Base-by-base conservation (phyloP, 768 basidiomycete genomes). In the Boletales sp. region DNA sequence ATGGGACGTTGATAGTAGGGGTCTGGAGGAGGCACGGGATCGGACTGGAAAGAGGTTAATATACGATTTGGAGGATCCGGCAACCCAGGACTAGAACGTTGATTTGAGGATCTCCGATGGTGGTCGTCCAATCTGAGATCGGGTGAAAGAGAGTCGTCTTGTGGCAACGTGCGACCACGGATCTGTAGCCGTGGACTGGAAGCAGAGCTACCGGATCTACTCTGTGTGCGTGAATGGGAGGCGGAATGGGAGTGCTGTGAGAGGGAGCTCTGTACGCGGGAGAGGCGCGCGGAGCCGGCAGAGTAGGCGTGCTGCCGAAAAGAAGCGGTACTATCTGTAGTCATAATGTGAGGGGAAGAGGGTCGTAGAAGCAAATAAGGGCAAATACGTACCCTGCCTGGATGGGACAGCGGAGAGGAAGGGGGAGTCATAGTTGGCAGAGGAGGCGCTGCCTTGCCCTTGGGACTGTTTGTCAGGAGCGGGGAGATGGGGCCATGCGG, bases 161-260 rank as follows among this genome's bases (percentile, higher is more conserved):
- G 68, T 0, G 74, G 75, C 39, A 81, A 57, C 15, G 73, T 66
- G 51, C 71, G 68, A 18, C 69, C 73, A 52, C 75, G 69, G 35
- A 70, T 44, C 49, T 64, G 63, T 13, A 72, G 43, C 39, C 64
- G 70, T 13, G 80, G 80, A 48, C 80, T 82, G 11, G 81, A 80
- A 5, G 75, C 72, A 17, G 72, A 64, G 57, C 77, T 80, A 30
- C 70, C 74, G 0, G 74, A 69, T 41, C 70, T 69, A 40, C 78
- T 79, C 40, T 76, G 73, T 27, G 66, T 59, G 45, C 72, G 69
- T 13, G 79, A 79, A 6, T 78, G 76, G 5, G 75, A 65, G 8
- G 63, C 58, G 11, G 76, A 76, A 9, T 64, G 52, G 21, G 73
- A 62, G 39, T 48, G 40, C 17, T 66, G 45, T 12, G 66, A 61